Evolutionary conservation across 305 asterid species (phyloP).

Genomic region (Vinca major): DNA sequence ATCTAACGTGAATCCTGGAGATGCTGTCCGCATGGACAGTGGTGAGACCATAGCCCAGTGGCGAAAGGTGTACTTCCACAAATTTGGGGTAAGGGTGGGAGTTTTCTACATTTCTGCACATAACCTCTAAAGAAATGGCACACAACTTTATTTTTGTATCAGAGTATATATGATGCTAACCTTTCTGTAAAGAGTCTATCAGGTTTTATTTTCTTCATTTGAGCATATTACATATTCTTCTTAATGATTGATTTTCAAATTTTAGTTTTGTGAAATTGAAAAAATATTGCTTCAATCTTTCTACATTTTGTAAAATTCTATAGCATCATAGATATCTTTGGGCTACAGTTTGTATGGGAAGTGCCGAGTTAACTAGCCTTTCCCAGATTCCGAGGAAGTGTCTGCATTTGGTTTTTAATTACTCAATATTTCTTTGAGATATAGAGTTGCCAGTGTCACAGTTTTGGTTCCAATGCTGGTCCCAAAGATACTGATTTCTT

Average conservation of each 20-base stretch:
- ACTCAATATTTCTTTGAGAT: not conserved
- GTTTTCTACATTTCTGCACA: slow-evolving; percentile 11
- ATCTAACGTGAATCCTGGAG: slow-evolving; percentile 45
- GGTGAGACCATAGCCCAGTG: slow-evolving; percentile 57
- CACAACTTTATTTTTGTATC: not conserved
- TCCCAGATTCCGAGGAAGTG: too few relatives aligned
- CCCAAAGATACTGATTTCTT: slow-evolving; percentile 1
- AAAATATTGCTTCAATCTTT: not conserved
- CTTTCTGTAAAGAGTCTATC: not conserved
- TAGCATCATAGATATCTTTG: not conserved
- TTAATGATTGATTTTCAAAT: not conserved
- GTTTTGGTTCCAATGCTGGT: not conserved
- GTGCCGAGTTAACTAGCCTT: too few relatives aligned
- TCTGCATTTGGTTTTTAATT: not conserved
- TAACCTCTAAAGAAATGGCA: not conserved
- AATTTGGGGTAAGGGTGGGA: slow-evolving; percentile 37
- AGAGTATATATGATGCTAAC: not conserved
- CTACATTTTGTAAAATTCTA: not conserved
- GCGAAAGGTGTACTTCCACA: slow-evolving; percentile 38
- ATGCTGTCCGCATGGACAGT: slow-evolving; percentile 40
- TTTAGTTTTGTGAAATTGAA: not conserved
- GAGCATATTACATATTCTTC: slow-evolving; percentile 3
- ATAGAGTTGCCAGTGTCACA: not conserved
- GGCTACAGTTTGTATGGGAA: not conserved
- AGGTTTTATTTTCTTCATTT: slow-evolving; percentile 2